A percentile compares a stretch with the other conserved stretches of the same genome.
Evolutionary conservation across 495 filamentous ascomycete genomes (phyloP).

Genomic region (Xylaria acuta): DNA sequence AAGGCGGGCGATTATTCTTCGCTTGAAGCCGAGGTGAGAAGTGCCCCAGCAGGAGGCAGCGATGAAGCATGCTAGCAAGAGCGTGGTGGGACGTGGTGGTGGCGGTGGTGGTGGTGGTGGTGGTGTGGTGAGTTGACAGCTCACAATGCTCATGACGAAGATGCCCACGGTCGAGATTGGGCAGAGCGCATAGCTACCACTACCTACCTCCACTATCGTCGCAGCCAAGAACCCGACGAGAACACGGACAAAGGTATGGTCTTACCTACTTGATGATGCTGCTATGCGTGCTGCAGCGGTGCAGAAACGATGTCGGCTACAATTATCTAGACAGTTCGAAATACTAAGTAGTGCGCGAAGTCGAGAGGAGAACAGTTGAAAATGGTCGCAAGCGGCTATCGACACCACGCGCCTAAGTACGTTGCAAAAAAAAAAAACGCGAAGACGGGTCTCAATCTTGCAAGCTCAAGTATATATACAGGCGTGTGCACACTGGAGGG

Average conservation of each 20-base stretch:
- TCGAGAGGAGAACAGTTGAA: not conserved
- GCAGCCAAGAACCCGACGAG: not conserved
- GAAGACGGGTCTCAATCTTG: not conserved
- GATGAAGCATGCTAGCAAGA: not conserved
- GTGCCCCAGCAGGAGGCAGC: not conserved
- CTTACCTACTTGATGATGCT: slow-evolving; percentile 4
- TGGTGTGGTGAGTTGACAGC: not conserved
- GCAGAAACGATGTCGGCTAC: not conserved
- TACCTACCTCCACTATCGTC: not conserved
- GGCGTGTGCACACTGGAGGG: not conserved
- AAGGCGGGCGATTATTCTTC: not conserved
- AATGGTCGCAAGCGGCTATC: not conserved
- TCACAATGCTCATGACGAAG: not conserved
- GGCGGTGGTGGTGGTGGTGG: not conserved
- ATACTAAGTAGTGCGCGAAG: not conserved
- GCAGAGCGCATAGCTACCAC: not conserved
- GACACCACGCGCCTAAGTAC: not conserved
- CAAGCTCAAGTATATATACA: not conserved
- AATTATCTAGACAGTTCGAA: not conserved
- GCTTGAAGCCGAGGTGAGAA: not conserved
- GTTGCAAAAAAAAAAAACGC: slow-evolving; percentile 20
- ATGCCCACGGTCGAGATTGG: not conserved
- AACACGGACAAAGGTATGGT: not conserved
- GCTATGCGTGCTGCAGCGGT: not conserved
- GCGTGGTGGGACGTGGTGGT: not conserved